Evolutionary conservation across 768 basidiomycete species (phyloP).

Genomic region (Collybia mongolica): DNA sequence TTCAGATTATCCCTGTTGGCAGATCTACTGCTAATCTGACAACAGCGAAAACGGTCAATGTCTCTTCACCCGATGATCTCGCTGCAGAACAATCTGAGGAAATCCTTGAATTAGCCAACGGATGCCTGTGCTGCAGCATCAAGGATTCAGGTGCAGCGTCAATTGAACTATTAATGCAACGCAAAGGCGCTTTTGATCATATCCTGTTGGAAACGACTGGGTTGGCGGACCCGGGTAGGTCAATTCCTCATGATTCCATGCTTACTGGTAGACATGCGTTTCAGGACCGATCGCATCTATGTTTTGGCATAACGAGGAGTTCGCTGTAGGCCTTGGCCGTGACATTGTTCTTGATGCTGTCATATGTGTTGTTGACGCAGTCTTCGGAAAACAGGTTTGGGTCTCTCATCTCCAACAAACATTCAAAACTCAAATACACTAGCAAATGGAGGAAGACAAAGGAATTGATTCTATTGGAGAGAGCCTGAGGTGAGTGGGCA

Average conservation of each 20-base stretch:
- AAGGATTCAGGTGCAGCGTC: constrained; percentile 92
- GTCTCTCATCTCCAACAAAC: background rate
- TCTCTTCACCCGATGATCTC: constrained; percentile 66
- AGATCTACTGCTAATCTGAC: constrained; percentile 4
- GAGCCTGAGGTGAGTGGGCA: constrained; percentile 63
- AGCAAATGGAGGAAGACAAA: constrained; percentile 89
- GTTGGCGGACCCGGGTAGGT: constrained; percentile 86
- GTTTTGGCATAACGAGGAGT: constrained; percentile 89
- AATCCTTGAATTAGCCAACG: constrained; percentile 91
- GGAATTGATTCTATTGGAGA: constrained; percentile 64
- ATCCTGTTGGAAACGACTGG: constrained; percentile 96
- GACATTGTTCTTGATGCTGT: constrained; percentile 86
- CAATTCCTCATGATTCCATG: background rate
- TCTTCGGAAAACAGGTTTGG: constrained; percentile 61
- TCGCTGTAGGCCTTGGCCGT: constrained; percentile 59
- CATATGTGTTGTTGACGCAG: constrained; percentile 88
- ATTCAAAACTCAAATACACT: background rate
- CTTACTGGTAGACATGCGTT: background rate
- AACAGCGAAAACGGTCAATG: constrained; percentile 82
- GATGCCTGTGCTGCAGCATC: constrained; percentile 98
- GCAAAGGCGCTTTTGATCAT: constrained; percentile 89
- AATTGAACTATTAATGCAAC: constrained; percentile 87
- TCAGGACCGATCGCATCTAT: constrained; percentile 82
- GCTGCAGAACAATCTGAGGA: constrained; percentile 71
- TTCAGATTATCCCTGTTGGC: background rate